A percentile compares a stretch with the other conserved stretches of the same genome.
phyloP scores from a whole-genome alignment of 2,329 filamentous ascomycete species.

The Clarireedia monteithiana region DNA sequence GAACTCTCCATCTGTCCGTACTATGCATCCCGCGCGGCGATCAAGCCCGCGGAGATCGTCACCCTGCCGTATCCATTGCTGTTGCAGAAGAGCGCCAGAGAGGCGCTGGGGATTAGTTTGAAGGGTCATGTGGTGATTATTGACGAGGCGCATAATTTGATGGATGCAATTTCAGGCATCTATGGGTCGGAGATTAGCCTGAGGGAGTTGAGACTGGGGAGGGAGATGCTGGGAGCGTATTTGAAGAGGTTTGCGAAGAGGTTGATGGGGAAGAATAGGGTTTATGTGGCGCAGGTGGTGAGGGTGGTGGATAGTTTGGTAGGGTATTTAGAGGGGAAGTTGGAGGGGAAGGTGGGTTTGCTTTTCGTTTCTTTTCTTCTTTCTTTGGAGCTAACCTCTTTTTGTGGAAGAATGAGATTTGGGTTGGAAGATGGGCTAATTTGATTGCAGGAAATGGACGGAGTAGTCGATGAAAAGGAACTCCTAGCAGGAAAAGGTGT shows the following conservation, averaged over 20 bases:
- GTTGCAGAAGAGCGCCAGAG: slow-evolving; percentile 76
- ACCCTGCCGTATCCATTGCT: slow-evolving; percentile 89
- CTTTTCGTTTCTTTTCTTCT: not conserved
- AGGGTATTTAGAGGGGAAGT: slow-evolving; percentile 54
- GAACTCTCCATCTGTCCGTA: slow-evolving; percentile 83
- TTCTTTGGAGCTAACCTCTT: not conserved
- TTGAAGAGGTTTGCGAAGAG: slow-evolving; percentile 81
- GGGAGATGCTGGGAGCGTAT: slow-evolving; percentile 72
- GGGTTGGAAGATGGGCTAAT: not conserved
- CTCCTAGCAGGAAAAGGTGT: slow-evolving; percentile 78
- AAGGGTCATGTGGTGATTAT: slow-evolving; percentile 90
- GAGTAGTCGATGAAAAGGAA: slow-evolving; percentile 60
- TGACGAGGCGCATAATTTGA: slow-evolving; percentile 95
- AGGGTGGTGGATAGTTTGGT: slow-evolving; percentile 74
- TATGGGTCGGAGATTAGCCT: slow-evolving; percentile 73
- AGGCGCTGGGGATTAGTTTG: slow-evolving; percentile 78
- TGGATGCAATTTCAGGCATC: slow-evolving; percentile 86
- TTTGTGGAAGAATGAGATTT: not conserved
- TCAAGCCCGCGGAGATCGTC: slow-evolving; percentile 81
- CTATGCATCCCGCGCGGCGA: slow-evolving; percentile 82
- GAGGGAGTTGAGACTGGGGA: slow-evolving; percentile 62
- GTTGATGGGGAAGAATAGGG: slow-evolving; percentile 82
- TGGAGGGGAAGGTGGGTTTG: slow-evolving; percentile 38
- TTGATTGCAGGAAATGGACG: slow-evolving; percentile 42
- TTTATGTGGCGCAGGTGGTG: slow-evolving; percentile 83